phyloP scores from a whole-genome alignment of 1,139 yeast genomes.

The Sugiyamaella sp. region DNA sequence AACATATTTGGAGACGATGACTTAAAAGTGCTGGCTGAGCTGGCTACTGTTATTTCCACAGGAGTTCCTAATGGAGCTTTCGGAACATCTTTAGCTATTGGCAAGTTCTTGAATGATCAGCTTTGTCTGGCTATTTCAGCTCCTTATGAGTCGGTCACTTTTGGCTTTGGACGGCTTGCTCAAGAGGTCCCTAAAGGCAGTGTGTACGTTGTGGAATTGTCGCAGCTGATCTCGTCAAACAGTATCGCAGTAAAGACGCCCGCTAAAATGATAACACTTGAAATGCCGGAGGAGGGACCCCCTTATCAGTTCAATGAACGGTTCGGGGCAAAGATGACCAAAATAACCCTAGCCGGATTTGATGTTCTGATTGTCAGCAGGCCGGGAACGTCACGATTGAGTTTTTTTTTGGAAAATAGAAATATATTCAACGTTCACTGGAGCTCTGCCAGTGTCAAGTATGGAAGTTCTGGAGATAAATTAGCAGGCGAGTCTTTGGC shows the following conservation, averaged over 20 bases:
- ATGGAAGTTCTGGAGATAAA: slow-evolving; percentile 49
- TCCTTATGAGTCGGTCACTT: slow-evolving; percentile 45
- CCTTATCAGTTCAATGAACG: slow-evolving; percentile 27
- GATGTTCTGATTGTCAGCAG: slow-evolving; percentile 39
- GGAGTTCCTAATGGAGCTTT: slow-evolving; percentile 38
- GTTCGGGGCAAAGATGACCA: slow-evolving; percentile 40
- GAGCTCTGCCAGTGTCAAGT: slow-evolving; percentile 31
- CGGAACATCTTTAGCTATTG: slow-evolving; percentile 49
- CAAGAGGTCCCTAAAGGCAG: slow-evolving; percentile 29
- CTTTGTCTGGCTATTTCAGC: slow-evolving; percentile 53
- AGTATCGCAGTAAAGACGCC: not conserved
- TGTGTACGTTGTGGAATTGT: slow-evolving; percentile 29
- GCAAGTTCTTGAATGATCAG: slow-evolving; percentile 44
- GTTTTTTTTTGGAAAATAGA: slow-evolving; percentile 36
- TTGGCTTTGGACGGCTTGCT: slow-evolving; percentile 10
- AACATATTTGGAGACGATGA: not conserved
- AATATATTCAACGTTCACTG: slow-evolving; percentile 31
- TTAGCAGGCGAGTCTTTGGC: slow-evolving; percentile 41
- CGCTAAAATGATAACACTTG: slow-evolving; percentile 11
- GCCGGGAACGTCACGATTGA: slow-evolving; percentile 43
- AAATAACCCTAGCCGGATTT: slow-evolving; percentile 28
- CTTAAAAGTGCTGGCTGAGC: not conserved
- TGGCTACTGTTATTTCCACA: slow-evolving; percentile 30
- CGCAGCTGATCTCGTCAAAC: slow-evolving; percentile 17
- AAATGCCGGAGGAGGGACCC: slow-evolving; percentile 9